Percentiles rank a stretch among this genome's conserved stretches.
Conservation (phyloP, 2,329 filamentous ascomycete species). For the Coniochaeta sp. region DNA sequence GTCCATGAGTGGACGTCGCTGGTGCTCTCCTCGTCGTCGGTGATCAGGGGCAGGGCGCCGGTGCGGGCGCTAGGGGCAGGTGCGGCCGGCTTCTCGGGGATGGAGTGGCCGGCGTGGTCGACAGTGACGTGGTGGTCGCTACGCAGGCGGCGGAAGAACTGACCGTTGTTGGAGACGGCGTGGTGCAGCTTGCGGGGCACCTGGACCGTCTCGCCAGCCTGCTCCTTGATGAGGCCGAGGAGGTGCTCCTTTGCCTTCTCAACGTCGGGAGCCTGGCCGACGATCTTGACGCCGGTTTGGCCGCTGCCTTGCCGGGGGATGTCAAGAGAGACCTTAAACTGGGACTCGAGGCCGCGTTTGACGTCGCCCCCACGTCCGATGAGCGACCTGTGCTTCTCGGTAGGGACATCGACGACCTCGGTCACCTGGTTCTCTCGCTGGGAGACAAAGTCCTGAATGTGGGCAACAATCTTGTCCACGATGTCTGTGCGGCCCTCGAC, state of each 20-base stretch:
- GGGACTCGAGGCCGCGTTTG: constrained; percentile 75
- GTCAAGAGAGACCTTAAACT: constrained; percentile 82
- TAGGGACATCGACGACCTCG: constrained; percentile 72
- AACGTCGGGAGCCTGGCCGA: constrained; percentile 71
- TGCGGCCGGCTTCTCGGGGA: constrained; percentile 62
- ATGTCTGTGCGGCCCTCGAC: constrained; percentile 78
- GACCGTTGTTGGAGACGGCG: constrained; percentile 76
- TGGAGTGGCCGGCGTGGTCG: constrained; percentile 76
- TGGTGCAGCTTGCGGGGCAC: constrained; percentile 82
- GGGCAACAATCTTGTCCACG: constrained; percentile 80
- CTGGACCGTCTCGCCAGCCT: constrained; percentile 80
- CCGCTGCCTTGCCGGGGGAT: constrained; percentile 84
- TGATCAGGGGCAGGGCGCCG: constrained; percentile 77
- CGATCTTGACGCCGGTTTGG: constrained; percentile 79
- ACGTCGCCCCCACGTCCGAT: constrained; percentile 90
- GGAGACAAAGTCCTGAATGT: constrained; percentile 75
- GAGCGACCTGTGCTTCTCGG: constrained; percentile 81
- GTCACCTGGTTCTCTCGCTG: constrained; percentile 78
- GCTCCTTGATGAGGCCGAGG: constrained; percentile 68
- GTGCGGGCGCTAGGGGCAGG: constrained; percentile 44
- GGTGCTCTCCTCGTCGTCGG: constrained; percentile 64
- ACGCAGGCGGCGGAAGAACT: constrained; percentile 85
- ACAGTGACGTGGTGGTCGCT: constrained; percentile 85
- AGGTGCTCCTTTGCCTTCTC: constrained; percentile 86
- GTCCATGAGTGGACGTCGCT: constrained; percentile 77